Percentiles rank a stretch among this genome's conserved stretches.
These are phyloP conservation scores for Suillus occidentalis DNA, from an alignment of 768 basidiomycete genomes.

Conservation along the genomic window DNA sequence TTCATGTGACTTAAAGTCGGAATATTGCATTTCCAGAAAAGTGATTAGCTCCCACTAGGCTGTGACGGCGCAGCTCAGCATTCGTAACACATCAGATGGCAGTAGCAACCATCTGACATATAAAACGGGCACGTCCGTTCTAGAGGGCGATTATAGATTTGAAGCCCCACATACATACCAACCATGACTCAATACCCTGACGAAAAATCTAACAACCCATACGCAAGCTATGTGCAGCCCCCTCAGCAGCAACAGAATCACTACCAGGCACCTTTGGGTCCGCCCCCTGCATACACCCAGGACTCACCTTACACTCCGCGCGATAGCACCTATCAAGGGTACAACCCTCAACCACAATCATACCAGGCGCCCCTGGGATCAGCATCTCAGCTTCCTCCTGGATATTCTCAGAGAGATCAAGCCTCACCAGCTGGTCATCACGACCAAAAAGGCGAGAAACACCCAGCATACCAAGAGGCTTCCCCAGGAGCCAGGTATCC, in stretches of 20 bases:
- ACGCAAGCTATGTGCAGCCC: slow-evolving; percentile 14
- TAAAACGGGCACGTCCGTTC: not conserved
- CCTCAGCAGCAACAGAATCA: slow-evolving; percentile 10
- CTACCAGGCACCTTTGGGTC: slow-evolving; percentile 8
- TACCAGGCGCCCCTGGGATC: slow-evolving; percentile 4
- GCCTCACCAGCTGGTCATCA: slow-evolving; percentile 10
- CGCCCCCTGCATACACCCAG: slow-evolving; percentile 13
- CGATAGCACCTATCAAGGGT: slow-evolving; percentile 15
- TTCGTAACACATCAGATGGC: not conserved
- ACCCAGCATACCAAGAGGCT: not conserved
- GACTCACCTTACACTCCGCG: slow-evolving; percentile 7
- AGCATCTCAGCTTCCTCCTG: slow-evolving; percentile 6
- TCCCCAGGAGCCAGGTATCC: not conserved
- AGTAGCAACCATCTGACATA: not conserved
- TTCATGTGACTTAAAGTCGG: no score
- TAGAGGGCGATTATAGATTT: no score
- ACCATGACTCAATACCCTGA: slow-evolving; percentile 23
- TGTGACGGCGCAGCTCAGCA: not conserved
- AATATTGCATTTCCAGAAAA: not conserved
- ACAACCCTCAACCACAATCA: slow-evolving; percentile 10
- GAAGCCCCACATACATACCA: not conserved
- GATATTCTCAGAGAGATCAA: slow-evolving; percentile 1
- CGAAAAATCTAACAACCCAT: slow-evolving; percentile 26
- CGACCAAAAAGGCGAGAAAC: slow-evolving; percentile 9
- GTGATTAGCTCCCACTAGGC: not conserved